phyloP scores from a whole-genome alignment of 2,329 filamentous ascomycete species.

The Parastagonospora nodorum region DNA sequence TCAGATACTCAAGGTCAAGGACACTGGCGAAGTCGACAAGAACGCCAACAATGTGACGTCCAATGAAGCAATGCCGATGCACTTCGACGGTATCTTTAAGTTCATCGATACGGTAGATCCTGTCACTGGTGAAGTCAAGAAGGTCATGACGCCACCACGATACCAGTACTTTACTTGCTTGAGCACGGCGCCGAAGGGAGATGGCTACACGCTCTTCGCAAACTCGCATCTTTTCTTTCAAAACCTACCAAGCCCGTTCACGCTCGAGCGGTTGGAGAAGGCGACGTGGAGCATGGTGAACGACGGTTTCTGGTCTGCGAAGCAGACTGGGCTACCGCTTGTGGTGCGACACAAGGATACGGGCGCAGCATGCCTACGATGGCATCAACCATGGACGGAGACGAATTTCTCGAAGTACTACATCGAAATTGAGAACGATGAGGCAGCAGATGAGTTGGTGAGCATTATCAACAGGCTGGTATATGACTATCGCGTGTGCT shows the following conservation, averaged over 20 bases:
- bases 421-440: constrained; percentile 51
- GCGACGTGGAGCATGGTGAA: constrained; percentile 40
- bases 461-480: constrained; percentile 50
- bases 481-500: constrained; percentile 57
- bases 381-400: constrained; percentile 62
- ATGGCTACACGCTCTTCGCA: constrained; percentile 61
- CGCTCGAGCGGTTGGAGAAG: constrained; percentile 43
- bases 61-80: constrained; percentile 57
- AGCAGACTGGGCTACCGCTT: constrained; percentile 53
- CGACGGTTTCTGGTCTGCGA: constrained; percentile 38
- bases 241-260: constrained; percentile 49
- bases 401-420: constrained; percentile 57
- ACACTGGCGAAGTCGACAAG: constrained; percentile 56
- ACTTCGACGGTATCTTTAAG: constrained; percentile 64
- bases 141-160: constrained; percentile 32
- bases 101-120: constrained; percentile 47
- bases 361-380: constrained; percentile 56
- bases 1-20: constrained; percentile 65
- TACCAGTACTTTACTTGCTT: constrained; percentile 61
- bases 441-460: constrained; percentile 40
- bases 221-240: constrained; percentile 58
- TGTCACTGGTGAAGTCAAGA: constrained; percentile 51
- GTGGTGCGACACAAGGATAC: constrained; percentile 54
- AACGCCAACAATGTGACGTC: constrained; percentile 60
- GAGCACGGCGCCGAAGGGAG: constrained; percentile 55